Percentiles rank a stretch among this genome's conserved stretches.
Evolutionary conservation across 495 filamentous ascomycete species (phyloP).

Genomic region (Aspergillus ostianus): DNA sequence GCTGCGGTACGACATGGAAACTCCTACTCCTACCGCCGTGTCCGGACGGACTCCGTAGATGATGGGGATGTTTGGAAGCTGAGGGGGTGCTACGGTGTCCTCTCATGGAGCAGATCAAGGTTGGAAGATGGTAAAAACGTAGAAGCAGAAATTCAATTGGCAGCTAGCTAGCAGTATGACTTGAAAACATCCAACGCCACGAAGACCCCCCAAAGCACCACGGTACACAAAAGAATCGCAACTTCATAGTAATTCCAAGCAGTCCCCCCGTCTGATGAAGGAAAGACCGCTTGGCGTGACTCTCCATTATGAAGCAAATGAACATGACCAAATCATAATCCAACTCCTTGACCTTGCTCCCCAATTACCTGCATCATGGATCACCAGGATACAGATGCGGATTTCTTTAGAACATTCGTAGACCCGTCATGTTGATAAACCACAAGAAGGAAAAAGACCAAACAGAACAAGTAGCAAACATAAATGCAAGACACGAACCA

Average conservation of each 20-base stretch:
- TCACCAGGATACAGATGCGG: constrained; percentile 6
- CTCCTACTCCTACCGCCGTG: neutral
- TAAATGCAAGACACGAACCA: neutral
- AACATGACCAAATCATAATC: neutral
- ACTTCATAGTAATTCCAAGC: too few species aligned
- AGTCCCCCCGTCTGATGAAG: neutral
- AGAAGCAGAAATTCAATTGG: neutral
- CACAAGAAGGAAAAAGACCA: too few species aligned
- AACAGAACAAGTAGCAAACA: neutral
- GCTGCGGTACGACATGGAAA: too few species aligned
- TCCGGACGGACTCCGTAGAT: neutral
- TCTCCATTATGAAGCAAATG: too few species aligned
- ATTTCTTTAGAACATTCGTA: neutral
- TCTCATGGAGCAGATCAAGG: too few species aligned
- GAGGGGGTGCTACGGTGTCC: too few species aligned
- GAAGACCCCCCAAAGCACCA: neutral
- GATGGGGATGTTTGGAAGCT: too few species aligned
- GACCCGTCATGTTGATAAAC: neutral
- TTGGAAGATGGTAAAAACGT: neutral
- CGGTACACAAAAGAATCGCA: too few species aligned
- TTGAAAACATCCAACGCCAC: constrained; percentile 1
- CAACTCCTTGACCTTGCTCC: constrained; percentile 1
- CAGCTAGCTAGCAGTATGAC: neutral
- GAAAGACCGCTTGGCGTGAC: neutral
- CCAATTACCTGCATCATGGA: constrained; percentile 1